Evolutionary conservation across 371 early-diverging fungal species (phyloP).

Genomic region (Apophysomyces variabilis): DNA sequence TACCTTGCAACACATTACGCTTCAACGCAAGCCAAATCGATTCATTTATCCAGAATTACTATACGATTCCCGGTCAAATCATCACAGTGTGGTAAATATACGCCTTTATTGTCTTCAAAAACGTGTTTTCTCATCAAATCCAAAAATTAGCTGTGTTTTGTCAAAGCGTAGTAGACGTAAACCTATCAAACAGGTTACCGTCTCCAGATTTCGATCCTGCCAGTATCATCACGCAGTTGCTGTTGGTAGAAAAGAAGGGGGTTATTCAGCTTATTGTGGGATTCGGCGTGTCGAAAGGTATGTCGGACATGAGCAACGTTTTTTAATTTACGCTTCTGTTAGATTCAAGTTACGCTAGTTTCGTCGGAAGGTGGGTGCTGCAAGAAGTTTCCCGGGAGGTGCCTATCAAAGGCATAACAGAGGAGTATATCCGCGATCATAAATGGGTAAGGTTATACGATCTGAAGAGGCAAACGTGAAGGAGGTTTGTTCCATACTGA

Average conservation of each 20-base stretch:
- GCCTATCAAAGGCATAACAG: not conserved
- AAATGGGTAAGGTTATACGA: not conserved
- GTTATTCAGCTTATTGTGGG: conserved; percentile 17
- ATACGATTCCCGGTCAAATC: conserved; percentile 39
- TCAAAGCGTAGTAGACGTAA: conserved; percentile 22
- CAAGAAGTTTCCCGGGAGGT: conserved; percentile 14
- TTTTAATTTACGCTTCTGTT: not conserved
- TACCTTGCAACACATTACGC: conserved; percentile 44
- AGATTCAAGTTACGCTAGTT: conserved; percentile 3
- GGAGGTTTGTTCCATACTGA: too few species aligned
- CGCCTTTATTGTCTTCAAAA: not conserved
- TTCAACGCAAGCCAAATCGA: conserved; percentile 30
- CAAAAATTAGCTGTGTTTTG: conserved; percentile 15
- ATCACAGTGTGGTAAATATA: conserved; percentile 19
- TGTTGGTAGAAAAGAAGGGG: conserved; percentile 1
- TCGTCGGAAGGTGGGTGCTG: conserved; percentile 20
- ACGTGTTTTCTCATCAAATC: not conserved
- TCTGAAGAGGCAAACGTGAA: too few species aligned
- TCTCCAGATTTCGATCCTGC: conserved; percentile 10
- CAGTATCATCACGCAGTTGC: conserved; percentile 21
- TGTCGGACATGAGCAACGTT: not conserved
- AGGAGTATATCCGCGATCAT: conserved; percentile 2
- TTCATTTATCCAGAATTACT: conserved; percentile 34
- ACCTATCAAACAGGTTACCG: conserved; percentile 12
- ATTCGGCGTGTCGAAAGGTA: conserved; percentile 21